Conservation (phyloP, 2,329 filamentous ascomycete species). For the Xylariaceae sp. region DNA sequence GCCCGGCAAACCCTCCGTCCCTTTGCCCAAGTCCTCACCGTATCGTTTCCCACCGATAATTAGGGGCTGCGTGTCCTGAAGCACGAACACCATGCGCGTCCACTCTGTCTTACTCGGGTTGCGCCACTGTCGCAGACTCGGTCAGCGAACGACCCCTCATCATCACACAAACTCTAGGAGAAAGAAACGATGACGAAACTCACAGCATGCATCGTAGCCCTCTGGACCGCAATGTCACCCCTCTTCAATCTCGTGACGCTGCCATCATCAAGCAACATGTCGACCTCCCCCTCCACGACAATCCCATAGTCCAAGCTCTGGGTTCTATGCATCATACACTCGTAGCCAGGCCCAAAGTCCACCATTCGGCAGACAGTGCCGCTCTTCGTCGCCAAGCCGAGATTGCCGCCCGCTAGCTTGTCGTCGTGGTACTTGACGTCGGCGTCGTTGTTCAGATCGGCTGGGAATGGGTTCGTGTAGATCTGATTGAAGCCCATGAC, state of each 20-base stretch:
- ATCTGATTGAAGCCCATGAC: slow-evolving; percentile 37
- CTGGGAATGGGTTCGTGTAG: slow-evolving; percentile 40
- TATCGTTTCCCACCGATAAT: slow-evolving; percentile 24
- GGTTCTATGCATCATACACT: slow-evolving; percentile 48
- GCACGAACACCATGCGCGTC: slow-evolving; percentile 28
- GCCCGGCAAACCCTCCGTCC: slow-evolving; percentile 22
- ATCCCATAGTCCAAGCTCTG: slow-evolving; percentile 53
- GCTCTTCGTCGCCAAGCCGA: slow-evolving; percentile 33
- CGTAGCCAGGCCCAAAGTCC: slow-evolving; percentile 43
- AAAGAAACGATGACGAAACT: slow-evolving; percentile 23
- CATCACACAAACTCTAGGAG: background rate
- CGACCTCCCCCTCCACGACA: slow-evolving; percentile 50
- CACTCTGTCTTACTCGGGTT: slow-evolving; percentile 15
- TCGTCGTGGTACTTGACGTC: slow-evolving; percentile 37
- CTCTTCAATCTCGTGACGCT: slow-evolving; percentile 41
- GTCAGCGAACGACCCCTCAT: background rate
- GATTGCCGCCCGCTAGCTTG: slow-evolving; percentile 33
- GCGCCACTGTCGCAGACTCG: slow-evolving; percentile 9
- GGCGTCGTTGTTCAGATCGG: slow-evolving; percentile 36
- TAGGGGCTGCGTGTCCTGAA: slow-evolving; percentile 34
- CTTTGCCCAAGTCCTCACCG: slow-evolving; percentile 26
- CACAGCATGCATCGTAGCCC: slow-evolving; percentile 49
- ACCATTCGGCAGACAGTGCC: slow-evolving; percentile 41
- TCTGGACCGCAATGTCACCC: slow-evolving; percentile 54
- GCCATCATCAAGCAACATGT: slow-evolving; percentile 50